Base-by-base conservation (phyloP, 176 grass and related monocot genomes). In the Triticum urartu region DNA sequence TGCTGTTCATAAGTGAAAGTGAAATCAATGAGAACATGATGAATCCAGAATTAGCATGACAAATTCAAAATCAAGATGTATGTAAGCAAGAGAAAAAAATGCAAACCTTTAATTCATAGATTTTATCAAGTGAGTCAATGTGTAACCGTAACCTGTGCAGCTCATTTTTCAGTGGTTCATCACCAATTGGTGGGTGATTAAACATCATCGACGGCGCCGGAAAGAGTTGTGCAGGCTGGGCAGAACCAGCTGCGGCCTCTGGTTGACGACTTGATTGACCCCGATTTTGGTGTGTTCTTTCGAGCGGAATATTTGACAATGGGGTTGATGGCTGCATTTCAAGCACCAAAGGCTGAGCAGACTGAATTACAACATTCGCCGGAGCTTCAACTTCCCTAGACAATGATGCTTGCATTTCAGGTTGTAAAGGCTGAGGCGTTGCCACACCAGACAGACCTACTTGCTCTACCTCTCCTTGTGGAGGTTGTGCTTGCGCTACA, bases 81-180 rank as follows among this genome's bases (percentile, higher is more conserved):
- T 48, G 56, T 14, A 34, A 66, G 35, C 42, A 62, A 50, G 43
- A 68, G 33, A 11, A 86, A 67, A 75, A 64, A 3, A 59, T 59
- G 68, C 70, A 75, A 85, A 96, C 94, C 91, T 89, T 96, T 20
- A 88, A 66, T 83, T 94, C 94, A 69, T 96, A 83, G 60, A 83
- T 72, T 89, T 90, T 91, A 76, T 82, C 68, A 30, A 88, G 69
- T n/a, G 67, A 72, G 50, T 91, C 91, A 33, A 86, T 84, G 61
- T 86, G 50, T 33, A 87, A 45, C 43, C 45, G 84, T 87, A 98
- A 89, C 50, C 78, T 89, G 68, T 86, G 81, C 80, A 95, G 34
- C 75, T 95, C 93, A 89, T 95, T 92, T 89, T 89, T 95, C 50
- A 95, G 66, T 64, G 93, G 93, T 81, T 92, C 93, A 60, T 56